phyloP scores from a whole-genome alignment of 1,139 yeast species.

The Debaryomyces nepalensis region DNA sequence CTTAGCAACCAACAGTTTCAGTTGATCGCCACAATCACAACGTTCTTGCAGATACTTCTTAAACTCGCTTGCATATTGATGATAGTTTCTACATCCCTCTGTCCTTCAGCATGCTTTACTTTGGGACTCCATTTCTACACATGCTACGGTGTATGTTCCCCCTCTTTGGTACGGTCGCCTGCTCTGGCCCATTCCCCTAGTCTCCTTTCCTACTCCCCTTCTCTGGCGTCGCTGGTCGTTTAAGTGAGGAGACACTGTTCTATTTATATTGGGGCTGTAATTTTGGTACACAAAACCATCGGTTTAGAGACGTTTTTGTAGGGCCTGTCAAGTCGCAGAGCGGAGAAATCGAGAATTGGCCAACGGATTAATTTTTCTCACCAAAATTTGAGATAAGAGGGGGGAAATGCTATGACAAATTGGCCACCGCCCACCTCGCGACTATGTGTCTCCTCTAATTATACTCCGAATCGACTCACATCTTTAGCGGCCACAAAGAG shows the following conservation, averaged over 20 bases:
- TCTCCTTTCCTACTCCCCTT: background rate
- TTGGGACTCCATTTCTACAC: too few species aligned
- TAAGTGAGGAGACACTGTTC: constrained; percentile 9
- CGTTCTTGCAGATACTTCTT: too few species aligned
- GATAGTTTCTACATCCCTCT: too few species aligned
- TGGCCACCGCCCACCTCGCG: constrained; percentile 1
- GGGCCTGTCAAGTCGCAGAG: constrained; percentile 9
- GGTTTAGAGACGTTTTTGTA: constrained; percentile 2
- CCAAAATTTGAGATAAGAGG: constrained; percentile 3
- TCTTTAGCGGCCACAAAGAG: constrained; percentile 7
- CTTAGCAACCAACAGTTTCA: too few species aligned
- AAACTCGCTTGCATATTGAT: too few species aligned
- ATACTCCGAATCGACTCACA: constrained; percentile 3
- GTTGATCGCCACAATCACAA: too few species aligned
- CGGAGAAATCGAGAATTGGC: constrained; percentile 9
- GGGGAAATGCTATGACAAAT: constrained; percentile 1
- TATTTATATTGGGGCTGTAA: constrained; percentile 3
- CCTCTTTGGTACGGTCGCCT: too few species aligned
- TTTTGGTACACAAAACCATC: constrained; percentile 1
- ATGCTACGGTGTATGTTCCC: too few species aligned
- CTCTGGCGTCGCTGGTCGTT: constrained; percentile 1
- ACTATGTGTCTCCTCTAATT: constrained; percentile 4
- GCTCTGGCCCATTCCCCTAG: background rate
- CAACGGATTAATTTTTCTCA: constrained; percentile 10
- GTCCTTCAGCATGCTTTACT: too few species aligned